These are phyloP conservation scores for Suillus variegatus DNA, from an alignment of 768 basidiomycete genomes.

Conservation along the genomic window DNA sequence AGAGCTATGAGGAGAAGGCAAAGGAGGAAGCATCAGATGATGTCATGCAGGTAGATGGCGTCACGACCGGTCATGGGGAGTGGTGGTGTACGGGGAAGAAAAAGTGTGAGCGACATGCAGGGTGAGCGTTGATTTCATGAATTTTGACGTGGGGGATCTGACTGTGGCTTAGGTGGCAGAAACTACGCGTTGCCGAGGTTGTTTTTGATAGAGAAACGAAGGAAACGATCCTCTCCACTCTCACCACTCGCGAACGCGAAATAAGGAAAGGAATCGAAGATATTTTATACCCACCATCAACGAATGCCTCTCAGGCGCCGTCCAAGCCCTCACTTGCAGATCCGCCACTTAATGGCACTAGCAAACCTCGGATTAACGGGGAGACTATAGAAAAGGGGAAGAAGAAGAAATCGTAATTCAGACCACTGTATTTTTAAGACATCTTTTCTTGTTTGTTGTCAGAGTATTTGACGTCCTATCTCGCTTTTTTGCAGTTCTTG, in stretches of 20 bases:
- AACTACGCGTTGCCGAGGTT: conserved; percentile 69
- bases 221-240: conserved; percentile 62
- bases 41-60: conserved; percentile 39
- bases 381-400: conserved; percentile 58
- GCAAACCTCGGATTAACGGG: conserved; percentile 42
- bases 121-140: conserved; percentile 43
- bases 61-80: conserved; percentile 39
- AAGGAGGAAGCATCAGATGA: conserved; percentile 36
- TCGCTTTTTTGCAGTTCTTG: conserved; percentile 18
- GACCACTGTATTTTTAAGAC: conserved; percentile 28
- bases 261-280: conserved; percentile 79
- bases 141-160: conserved; percentile 8
- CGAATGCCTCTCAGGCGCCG: conserved; percentile 34
- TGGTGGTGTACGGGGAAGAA: conserved; percentile 84
- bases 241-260: conserved; percentile 77
- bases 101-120: conserved; percentile 77
- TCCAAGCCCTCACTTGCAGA: conserved; percentile 35
- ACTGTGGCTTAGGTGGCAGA: conserved; percentile 65
- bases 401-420: conserved; percentile 46
- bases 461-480: conserved; percentile 14
- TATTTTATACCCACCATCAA: conserved; percentile 52
- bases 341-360: conserved; percentile 48
- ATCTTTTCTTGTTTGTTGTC: conserved; percentile 18
- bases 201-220: conserved; percentile 75
- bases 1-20: conserved; percentile 61